A percentile compares a stretch with the other conserved stretches of the same genome.
Evolutionary conservation across 305 asterid species (phyloP).

Genomic region (Fraxinus xanthoxyloides): DNA sequence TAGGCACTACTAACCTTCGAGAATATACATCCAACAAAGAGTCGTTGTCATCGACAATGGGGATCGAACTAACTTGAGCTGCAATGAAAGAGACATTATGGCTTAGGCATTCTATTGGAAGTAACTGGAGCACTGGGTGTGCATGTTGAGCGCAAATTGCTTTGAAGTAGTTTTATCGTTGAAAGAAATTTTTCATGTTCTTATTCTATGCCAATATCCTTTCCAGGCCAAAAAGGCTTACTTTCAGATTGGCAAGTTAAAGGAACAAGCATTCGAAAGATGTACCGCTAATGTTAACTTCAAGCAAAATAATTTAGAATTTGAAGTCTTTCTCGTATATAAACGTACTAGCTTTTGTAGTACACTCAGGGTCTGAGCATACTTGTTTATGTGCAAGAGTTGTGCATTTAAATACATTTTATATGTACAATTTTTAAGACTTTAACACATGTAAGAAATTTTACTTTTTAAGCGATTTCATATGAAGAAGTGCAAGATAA

Average conservation of each 20-base stretch:
- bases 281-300: not conserved
- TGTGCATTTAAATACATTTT: not conserved
- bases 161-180: constrained; percentile 10
- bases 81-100: constrained; percentile 32
- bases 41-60: constrained; percentile 88
- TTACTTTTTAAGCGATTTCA: not conserved
- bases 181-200: constrained; percentile 5
- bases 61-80: constrained; percentile 92
- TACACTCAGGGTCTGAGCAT: not conserved
- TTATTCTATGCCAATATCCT: not conserved
- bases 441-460: not conserved
- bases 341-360: not conserved
- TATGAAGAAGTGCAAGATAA: not conserved
- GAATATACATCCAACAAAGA: constrained; percentile 83
- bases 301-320: not conserved
- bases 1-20: constrained; percentile 56
- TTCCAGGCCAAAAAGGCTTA: not conserved
- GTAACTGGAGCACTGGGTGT: not conserved
- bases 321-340: not conserved
- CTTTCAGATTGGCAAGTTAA: not conserved
- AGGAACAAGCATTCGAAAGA: not conserved
- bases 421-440: not conserved
- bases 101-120: not conserved
- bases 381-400: not conserved
- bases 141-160: not conserved